Evolutionary conservation across 306 rosid species (phyloP), one percentile per base, ranked within the genome.

Genomic region (Herpetospermum pedunculosum): DNA sequence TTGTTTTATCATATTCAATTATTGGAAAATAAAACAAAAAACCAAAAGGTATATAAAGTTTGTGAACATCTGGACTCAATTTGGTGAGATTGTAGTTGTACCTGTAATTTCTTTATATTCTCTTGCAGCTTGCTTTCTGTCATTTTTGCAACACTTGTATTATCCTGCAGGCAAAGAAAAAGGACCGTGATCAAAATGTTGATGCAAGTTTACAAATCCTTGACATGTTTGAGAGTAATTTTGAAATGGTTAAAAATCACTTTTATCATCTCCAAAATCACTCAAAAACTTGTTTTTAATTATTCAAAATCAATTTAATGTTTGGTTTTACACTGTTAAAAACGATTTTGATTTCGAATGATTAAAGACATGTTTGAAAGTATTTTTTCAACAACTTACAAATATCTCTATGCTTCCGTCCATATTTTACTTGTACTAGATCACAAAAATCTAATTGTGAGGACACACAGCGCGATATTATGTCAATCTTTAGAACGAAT

Each of bases 71-170:
- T 64, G 19, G 6, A 67, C 35, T 12, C 16, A 41, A 65, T 41
- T 2, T 25, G 48, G 73, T 32, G 37, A 43, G n/a, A n/a, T n/a
- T n/a, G n/a, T n/a, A n/a, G n/a, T 68, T 43, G 32, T 84, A 86
- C 92, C 96, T 91, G 86, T 54, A 89, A 80, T 64, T 81, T 91
- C 18, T 41, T 74, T n/a, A 50, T 28, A 65, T 88, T 91, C 34
- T 91, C 99, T 38, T 82, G 95, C 63, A 91, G 86, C 87, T 82
- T 94, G 87, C 80, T 80, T 58, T 88, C 81, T 72, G 96, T 88
- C 75, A 80, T 60, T 81, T 79, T 88, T 52, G 97, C 95, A 72
- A 16, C 64, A 44, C 83, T 75, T 74, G 86, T 30, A 81, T 86
- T 29, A 81, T 88, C 95, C 98, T 93, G 88, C 77, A 43, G 55